A percentile compares a stretch with the other conserved stretches of the same genome.
Evolutionary conservation across 139 green algal genomes (phyloP).

Genomic region (Volvox reticuliferus): DNA sequence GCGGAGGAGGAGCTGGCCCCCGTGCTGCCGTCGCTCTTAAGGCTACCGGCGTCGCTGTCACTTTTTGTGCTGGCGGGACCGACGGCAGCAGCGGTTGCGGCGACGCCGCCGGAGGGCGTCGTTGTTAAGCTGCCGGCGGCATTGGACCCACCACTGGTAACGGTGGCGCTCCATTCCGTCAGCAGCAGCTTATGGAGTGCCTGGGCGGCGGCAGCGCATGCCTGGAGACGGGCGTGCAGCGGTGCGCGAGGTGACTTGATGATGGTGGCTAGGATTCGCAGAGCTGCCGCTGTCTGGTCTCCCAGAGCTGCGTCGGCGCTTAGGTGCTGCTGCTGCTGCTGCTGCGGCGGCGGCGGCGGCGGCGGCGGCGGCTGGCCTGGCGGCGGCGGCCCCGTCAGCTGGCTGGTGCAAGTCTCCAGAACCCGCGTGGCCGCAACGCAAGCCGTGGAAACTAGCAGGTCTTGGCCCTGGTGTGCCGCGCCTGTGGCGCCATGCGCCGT

Average conservation of each 20-base stretch:
- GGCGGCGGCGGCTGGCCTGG: background rate
- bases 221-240: slow-evolving; percentile 27
- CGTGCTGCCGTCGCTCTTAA: background rate
- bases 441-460: slow-evolving; percentile 41
- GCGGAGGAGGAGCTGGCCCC: background rate
- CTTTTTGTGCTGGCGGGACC: background rate
- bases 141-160: background rate
- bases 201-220: slow-evolving; percentile 7
- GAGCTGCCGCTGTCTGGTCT: slow-evolving; percentile 23
- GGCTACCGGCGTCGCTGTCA: too few species aligned
- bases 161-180: background rate
- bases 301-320: background rate
- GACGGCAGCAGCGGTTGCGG: background rate
- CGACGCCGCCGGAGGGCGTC: background rate
- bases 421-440: slow-evolving; percentile 41
- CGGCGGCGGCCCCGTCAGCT: background rate
- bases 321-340: too few species aligned
- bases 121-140: background rate
- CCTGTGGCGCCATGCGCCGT: background rate
- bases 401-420: slow-evolving; percentile 22
- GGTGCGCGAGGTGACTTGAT: slow-evolving; percentile 15
- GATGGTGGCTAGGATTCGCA: slow-evolving; percentile 40
- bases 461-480: slow-evolving; percentile 13
- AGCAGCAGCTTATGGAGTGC: slow-evolving; percentile 22
- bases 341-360: background rate